Percentiles rank a stretch among this genome's conserved stretches.
These are phyloP conservation scores for Bruguiera hainesii DNA, from an alignment of 441 rosid genomes.

Conservation along the genomic window DNA sequence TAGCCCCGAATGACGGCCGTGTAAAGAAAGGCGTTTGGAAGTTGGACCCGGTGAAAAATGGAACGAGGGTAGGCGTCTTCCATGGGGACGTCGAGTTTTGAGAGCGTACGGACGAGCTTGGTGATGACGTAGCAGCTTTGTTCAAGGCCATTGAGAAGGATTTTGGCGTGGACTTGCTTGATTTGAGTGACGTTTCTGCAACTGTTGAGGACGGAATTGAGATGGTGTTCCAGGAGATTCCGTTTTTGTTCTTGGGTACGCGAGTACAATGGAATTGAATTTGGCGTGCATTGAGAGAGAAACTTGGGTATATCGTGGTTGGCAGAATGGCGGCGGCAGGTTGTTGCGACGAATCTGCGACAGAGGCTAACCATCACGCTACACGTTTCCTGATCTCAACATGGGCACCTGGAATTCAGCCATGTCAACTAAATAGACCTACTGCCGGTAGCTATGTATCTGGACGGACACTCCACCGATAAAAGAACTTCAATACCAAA, in stretches of 20 bases:
- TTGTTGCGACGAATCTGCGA: constrained; percentile 27
- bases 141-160: constrained; percentile 43
- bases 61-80: constrained; percentile 45
- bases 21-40: constrained; percentile 69
- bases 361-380: constrained; percentile 27
- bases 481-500: no score
- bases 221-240: constrained; percentile 32
- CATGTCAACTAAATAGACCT: no score
- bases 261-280: constrained; percentile 23
- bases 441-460: no score
- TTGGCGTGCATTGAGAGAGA: constrained; percentile 13
- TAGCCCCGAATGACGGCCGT: constrained; percentile 77
- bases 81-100: constrained; percentile 38
- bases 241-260: constrained; percentile 23
- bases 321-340: not conserved
- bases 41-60: constrained; percentile 44
- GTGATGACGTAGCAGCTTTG: constrained; percentile 61
- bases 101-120: constrained; percentile 63
- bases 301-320: constrained; percentile 23
- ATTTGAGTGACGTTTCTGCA: constrained; percentile 40
- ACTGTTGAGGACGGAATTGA: constrained; percentile 43
- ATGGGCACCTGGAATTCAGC: no score
- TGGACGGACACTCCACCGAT: no score
- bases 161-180: constrained; percentile 58
- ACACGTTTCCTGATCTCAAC: no score